Evolutionary conservation across 169 alveolate genomes (phyloP).

Genomic region (Ichthyophthirius multifiliis): DNA sequence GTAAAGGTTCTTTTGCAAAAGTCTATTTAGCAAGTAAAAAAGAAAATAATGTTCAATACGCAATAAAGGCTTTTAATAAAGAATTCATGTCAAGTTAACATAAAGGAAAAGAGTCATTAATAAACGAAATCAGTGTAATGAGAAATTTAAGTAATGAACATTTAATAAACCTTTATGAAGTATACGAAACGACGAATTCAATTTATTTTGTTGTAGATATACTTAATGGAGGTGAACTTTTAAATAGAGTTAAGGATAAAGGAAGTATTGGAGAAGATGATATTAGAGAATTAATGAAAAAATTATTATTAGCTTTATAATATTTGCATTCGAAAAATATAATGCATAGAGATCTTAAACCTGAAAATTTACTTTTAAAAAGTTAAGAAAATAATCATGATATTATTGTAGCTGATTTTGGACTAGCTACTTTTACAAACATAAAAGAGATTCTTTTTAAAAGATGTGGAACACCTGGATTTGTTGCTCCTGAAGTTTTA

Average conservation of each 20-base stretch:
- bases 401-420: slow-evolving; percentile 78
- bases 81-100: slow-evolving; percentile 30
- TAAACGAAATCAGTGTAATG: slow-evolving; percentile 30
- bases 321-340: slow-evolving; percentile 53
- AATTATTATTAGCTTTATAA: slow-evolving; percentile 48
- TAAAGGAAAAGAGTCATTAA: slow-evolving; percentile 32
- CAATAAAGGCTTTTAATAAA: slow-evolving; percentile 42
- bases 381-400: slow-evolving; percentile 57
- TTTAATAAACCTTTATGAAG: slow-evolving; percentile 64
- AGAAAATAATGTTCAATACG: slow-evolving; percentile 6
- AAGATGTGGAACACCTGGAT: slow-evolving; percentile 79
- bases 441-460: slow-evolving; percentile 42
- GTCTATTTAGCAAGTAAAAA: slow-evolving; percentile 40
- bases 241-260: slow-evolving; percentile 47
- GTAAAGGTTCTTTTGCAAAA: slow-evolving; percentile 42
- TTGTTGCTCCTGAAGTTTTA: slow-evolving; percentile 72
- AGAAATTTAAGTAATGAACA: slow-evolving; percentile 42
- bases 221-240: slow-evolving; percentile 71
- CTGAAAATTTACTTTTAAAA: slow-evolving; percentile 64
- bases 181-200: slow-evolving; percentile 73
- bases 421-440: slow-evolving; percentile 63
- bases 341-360: slow-evolving; percentile 76
- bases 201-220: slow-evolving; percentile 74
- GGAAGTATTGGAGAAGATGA: slow-evolving; percentile 45
- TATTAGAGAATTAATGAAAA: slow-evolving; percentile 49